Percentiles rank a stretch among this genome's conserved stretches.
Conservation (phyloP, 2,329 filamentous ascomycete species). For the Talaromyces sp. region DNA sequence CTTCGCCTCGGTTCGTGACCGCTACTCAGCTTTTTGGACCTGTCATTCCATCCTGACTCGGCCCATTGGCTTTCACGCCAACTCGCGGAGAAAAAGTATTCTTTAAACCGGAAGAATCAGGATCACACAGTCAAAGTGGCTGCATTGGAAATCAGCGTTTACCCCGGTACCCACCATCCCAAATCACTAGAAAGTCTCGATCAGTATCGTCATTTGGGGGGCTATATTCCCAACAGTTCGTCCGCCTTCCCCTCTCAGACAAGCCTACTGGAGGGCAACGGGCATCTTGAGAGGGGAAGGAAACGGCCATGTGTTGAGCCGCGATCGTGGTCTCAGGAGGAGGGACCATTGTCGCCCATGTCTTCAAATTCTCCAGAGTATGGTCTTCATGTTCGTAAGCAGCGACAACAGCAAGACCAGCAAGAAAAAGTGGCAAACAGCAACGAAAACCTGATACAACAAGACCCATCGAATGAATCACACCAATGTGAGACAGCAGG, state of each 20-base stretch:
- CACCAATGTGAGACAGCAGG: conserved; percentile 26
- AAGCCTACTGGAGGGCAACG: conserved; percentile 30
- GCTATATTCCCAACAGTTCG: conserved; percentile 23
- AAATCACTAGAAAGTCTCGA: conserved; percentile 30
- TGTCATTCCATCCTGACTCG: background rate
- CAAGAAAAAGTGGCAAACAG: conserved; percentile 1
- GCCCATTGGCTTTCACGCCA: background rate
- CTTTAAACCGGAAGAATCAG: background rate
- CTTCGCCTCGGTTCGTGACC: conserved; percentile 6
- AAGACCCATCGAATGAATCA: conserved; percentile 16
- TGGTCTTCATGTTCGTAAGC: conserved; percentile 10
- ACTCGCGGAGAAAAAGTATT: background rate
- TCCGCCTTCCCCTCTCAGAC: conserved; percentile 38
- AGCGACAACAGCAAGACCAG: conserved; percentile 23
- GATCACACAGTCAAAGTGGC: conserved; percentile 35
- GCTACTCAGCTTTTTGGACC: conserved; percentile 6
- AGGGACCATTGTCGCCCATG: conserved; percentile 37
- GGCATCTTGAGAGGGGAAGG: conserved; percentile 38
- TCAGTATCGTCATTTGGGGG: conserved; percentile 29
- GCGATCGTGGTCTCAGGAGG: conserved; percentile 26
- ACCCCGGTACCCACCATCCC: conserved; percentile 35
- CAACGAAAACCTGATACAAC: conserved; percentile 8
- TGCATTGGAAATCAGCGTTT: conserved; percentile 38
- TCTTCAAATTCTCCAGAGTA: conserved; percentile 34
- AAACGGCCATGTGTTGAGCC: conserved; percentile 37